Base-by-base conservation (phyloP, 2,329 filamentous ascomycete species). In the Aschersonia sp. region DNA sequence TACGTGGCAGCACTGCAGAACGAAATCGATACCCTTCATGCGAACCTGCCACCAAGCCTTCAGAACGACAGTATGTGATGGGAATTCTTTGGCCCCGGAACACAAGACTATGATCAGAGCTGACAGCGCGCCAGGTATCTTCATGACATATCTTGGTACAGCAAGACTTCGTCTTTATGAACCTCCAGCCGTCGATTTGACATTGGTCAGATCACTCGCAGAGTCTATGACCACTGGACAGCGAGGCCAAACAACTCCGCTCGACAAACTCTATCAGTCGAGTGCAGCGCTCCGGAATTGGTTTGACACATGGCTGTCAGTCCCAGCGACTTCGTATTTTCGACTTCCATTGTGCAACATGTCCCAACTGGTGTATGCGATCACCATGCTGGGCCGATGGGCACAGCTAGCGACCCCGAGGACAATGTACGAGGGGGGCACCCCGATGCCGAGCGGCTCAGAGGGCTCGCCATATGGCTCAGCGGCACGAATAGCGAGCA, bases 331-430 rank as follows among this genome's bases (percentile, higher is more conserved):
- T 0, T 58, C 63, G 4, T 74, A 71, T 47, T 67, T 69, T 48
- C 62, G 65, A 32, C 60, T 74, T 30, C 71, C 74, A 0, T 67
- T 74, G 7, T 60, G 67, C 0, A 54, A 66, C 0, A 69, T 64
- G 35, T 58, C 66, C 1, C 69, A 76, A 47, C 58, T 76, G 0
- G 65, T 75, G 4, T 72, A 74, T 46, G 68, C 66, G n/a, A 58
- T 73, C 41, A 70, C 65, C 5, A 72, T 74, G 64, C 61, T 76
- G 0, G 66, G 69, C 1, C 65, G 72, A 6, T 76, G 72, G 72
- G 67, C 69, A 5, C 72, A 71, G 42, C 60, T 74, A 0, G 61
- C 69, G 0, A 65, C 64, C 0, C 66, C 66, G 0, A 63, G 63
- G 29, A 56, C 58, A 0, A 49, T 63, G 41, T 58, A 55, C 11